phyloP scores from a whole-genome alignment of 2,329 filamentous ascomycete species.

The Exophiala spinifera region DNA sequence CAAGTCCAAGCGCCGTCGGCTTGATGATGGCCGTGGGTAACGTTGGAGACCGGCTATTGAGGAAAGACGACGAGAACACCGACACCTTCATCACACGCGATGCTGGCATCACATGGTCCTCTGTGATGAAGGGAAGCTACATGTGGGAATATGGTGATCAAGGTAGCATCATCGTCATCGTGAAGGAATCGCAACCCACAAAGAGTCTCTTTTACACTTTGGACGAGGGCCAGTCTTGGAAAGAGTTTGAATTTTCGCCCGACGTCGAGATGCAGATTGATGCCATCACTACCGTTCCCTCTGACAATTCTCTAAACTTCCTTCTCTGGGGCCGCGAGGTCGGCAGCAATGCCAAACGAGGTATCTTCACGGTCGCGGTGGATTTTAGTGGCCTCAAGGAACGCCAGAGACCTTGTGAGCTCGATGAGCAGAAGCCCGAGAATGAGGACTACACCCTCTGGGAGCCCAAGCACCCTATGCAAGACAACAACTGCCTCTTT shows the following conservation, averaged over 20 bases:
- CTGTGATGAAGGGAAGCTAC: slow-evolving; percentile 81
- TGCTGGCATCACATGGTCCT: slow-evolving; percentile 84
- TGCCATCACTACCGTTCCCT: slow-evolving; percentile 83
- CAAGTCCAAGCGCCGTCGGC: slow-evolving; percentile 81
- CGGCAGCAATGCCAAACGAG: slow-evolving; percentile 40
- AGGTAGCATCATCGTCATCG: slow-evolving; percentile 86
- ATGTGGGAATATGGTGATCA: slow-evolving; percentile 96
- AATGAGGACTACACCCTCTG: slow-evolving; percentile 76
- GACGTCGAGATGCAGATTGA: slow-evolving; percentile 68
- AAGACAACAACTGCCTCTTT: slow-evolving; percentile 80
- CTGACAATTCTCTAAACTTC: slow-evolving; percentile 87
- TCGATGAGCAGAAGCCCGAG: slow-evolving; percentile 59
- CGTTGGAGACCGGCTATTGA: slow-evolving; percentile 69
- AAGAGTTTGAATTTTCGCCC: slow-evolving; percentile 66
- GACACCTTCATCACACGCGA: slow-evolving; percentile 89
- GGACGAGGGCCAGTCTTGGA: slow-evolving; percentile 80
- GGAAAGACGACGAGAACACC: slow-evolving; percentile 72
- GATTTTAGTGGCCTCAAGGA: slow-evolving; percentile 83
- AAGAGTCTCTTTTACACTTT: slow-evolving; percentile 70
- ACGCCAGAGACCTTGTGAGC: slow-evolving; percentile 60
- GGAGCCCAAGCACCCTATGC: slow-evolving; percentile 78
- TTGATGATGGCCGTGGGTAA: slow-evolving; percentile 91
- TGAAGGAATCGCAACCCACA: slow-evolving; percentile 66
- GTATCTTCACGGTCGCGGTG: slow-evolving; percentile 72
- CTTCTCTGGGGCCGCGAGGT: slow-evolving; percentile 74